phyloP scores from a whole-genome alignment of 164 flowering plant species.

The Brasenia schreberi region DNA sequence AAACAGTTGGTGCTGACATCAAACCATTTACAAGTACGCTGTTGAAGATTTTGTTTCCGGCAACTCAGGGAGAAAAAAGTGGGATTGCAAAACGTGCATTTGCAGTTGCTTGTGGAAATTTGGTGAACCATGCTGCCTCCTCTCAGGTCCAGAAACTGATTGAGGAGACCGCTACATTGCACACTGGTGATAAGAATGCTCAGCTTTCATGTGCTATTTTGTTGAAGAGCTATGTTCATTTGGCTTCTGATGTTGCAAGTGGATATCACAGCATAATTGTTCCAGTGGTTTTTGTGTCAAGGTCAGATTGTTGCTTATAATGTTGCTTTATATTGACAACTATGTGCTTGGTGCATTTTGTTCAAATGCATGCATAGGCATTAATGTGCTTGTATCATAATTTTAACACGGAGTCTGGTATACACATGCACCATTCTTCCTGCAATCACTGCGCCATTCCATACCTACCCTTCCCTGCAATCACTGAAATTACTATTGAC shows the following conservation, averaged over 20 bases:
- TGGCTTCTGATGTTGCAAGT: slow-evolving; percentile 57
- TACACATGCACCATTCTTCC: too few relatives aligned
- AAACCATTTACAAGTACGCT: slow-evolving; percentile 63
- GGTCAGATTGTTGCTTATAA: slow-evolving; percentile 25
- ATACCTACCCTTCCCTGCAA: too few relatives aligned
- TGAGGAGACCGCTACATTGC: slow-evolving; percentile 74
- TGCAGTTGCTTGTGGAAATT: slow-evolving; percentile 76
- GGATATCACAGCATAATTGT: slow-evolving; percentile 50
- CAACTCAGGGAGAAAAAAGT: slow-evolving; percentile 74
- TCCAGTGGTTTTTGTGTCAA: slow-evolving; percentile 67
- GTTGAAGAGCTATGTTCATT: slow-evolving; percentile 50
- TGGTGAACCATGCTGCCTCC: slow-evolving; percentile 55
- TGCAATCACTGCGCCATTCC: too few relatives aligned
- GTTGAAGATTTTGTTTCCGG: slow-evolving; percentile 63
- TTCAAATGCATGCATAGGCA: too few relatives aligned
- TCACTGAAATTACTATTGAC: too few relatives aligned
- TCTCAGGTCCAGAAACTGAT: slow-evolving; percentile 65
- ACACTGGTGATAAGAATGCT: slow-evolving; percentile 64
- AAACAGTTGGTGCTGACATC: slow-evolving; percentile 64
- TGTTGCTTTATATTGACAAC: background rate
- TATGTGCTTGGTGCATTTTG: too few relatives aligned
- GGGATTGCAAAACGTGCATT: slow-evolving; percentile 74
- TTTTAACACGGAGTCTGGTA: too few relatives aligned
- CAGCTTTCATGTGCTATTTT: slow-evolving; percentile 78
- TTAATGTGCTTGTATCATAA: too few relatives aligned